These are phyloP conservation scores for Hymenotorrendiella dingleyae DNA, from an alignment of 2,329 filamentous ascomycete genomes.

Conservation along the genomic window DNA sequence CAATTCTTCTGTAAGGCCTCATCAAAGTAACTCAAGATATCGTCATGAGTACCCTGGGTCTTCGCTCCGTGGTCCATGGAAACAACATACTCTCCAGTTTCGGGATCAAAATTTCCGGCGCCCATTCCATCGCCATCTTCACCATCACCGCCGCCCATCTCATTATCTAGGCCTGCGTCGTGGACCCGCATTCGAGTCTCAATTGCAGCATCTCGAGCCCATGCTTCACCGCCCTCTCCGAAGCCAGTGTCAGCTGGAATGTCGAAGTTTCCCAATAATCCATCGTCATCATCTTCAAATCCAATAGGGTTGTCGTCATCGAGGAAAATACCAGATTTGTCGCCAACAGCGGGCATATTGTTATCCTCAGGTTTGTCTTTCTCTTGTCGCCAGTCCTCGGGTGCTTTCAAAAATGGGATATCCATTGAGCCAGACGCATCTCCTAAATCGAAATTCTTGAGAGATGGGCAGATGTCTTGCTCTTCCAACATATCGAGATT, in stretches of 20 bases:
- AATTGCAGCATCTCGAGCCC: slow-evolving; percentile 83
- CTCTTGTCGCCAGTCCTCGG: slow-evolving; percentile 76
- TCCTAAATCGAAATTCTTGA: slow-evolving; percentile 90
- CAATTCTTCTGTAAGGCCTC: slow-evolving; percentile 95
- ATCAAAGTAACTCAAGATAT: slow-evolving; percentile 97
- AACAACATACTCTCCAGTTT: slow-evolving; percentile 69
- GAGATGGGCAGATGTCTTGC: slow-evolving; percentile 88
- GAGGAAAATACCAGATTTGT: slow-evolving; percentile 75
- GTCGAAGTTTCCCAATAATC: slow-evolving; percentile 63
- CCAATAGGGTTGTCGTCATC: slow-evolving; percentile 81
- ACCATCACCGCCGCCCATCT: slow-evolving; percentile 47
- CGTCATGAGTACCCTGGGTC: slow-evolving; percentile 65
- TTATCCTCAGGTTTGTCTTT: slow-evolving; percentile 48
- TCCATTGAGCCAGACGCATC: slow-evolving; percentile 79
- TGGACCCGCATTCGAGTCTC: slow-evolving; percentile 83
- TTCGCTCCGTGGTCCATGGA: slow-evolving; percentile 71
- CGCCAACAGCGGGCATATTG: slow-evolving; percentile 40
- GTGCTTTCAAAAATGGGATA: slow-evolving; percentile 84
- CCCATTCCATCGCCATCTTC: slow-evolving; percentile 42
- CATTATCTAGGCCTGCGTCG: slow-evolving; percentile 50
- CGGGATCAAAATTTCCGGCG: slow-evolving; percentile 54
- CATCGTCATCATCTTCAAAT: slow-evolving; percentile 75
- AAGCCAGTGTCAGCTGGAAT: slow-evolving; percentile 69
- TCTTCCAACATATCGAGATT: slow-evolving; percentile 70
- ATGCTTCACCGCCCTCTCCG: slow-evolving; percentile 91